phyloP scores from a whole-genome alignment of 2,329 filamentous ascomycete genomes.

The Macrophomina tecta region DNA sequence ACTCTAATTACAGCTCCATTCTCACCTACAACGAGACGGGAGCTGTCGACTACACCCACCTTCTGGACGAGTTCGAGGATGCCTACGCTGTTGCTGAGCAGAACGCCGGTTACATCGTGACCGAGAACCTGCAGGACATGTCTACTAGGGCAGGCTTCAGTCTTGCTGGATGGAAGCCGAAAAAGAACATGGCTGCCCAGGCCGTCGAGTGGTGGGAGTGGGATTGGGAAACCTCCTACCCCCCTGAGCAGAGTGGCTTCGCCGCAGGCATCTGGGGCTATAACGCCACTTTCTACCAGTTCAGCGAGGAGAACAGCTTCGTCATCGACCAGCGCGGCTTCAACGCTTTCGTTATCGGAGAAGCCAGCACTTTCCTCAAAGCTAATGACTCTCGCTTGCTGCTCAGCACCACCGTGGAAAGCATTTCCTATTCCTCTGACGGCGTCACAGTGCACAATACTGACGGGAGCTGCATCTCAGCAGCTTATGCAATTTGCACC shows the following conservation, averaged over 20 bases:
- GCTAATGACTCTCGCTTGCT: slow-evolving; percentile 62
- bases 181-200: slow-evolving; percentile 60
- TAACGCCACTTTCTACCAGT: slow-evolving; percentile 69
- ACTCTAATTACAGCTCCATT: slow-evolving; percentile 65
- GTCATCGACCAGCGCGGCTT: slow-evolving; percentile 68
- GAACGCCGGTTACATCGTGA: slow-evolving; percentile 64
- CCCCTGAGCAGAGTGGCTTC: slow-evolving; percentile 63
- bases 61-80: slow-evolving; percentile 59
- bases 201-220: slow-evolving; percentile 65
- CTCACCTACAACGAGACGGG: slow-evolving; percentile 67
- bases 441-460: slow-evolving; percentile 61
- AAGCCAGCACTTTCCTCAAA: slow-evolving; percentile 64
- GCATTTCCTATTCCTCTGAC: slow-evolving; percentile 58
- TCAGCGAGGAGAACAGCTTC: slow-evolving; percentile 65
- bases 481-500: slow-evolving; percentile 69
- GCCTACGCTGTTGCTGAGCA: slow-evolving; percentile 55
- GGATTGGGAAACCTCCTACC: slow-evolving; percentile 64
- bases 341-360: slow-evolving; percentile 61
- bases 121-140: slow-evolving; percentile 66
- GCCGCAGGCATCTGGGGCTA: slow-evolving; percentile 62
- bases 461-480: slow-evolving; percentile 63
- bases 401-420: slow-evolving; percentile 63
- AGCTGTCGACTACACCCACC: slow-evolving; percentile 54
- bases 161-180: slow-evolving; percentile 68
- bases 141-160: slow-evolving; percentile 65